A percentile compares a stretch with the other conserved stretches of the same genome.
phyloP scores from a whole-genome alignment of 2,329 filamentous ascomycete species.

The Teratosphaeria zuluensis region DNA sequence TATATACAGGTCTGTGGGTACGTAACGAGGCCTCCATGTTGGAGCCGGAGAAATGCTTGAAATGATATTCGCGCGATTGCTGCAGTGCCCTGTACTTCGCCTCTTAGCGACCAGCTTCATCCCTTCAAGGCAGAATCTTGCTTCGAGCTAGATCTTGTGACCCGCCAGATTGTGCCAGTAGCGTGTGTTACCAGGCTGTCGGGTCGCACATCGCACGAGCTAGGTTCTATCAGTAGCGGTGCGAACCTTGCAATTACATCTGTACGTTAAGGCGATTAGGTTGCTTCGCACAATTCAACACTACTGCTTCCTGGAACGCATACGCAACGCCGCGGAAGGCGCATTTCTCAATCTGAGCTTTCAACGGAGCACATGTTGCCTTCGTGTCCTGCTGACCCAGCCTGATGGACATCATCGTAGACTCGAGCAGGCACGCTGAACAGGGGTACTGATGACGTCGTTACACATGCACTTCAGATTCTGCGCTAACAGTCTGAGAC shows the following conservation, averaged over 20 bases:
- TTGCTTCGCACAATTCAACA: neutral
- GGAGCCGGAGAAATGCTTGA: neutral
- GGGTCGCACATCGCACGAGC: neutral
- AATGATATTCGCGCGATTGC: neutral
- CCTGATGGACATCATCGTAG: neutral
- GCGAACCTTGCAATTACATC: neutral
- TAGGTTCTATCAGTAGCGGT: neutral
- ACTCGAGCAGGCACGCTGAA: neutral
- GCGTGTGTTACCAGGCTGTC: neutral
- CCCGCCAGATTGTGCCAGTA: neutral
- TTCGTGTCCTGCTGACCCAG: neutral
- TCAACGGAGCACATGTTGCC: too few relatives aligned
- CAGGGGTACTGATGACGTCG: neutral
- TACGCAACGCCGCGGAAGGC: neutral
- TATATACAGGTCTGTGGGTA: too few relatives aligned
- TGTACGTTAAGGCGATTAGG: neutral
- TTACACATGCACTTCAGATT: neutral
- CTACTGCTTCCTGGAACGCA: neutral
- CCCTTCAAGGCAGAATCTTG: neutral
- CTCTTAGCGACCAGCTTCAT: neutral
- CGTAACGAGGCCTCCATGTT: neutral
- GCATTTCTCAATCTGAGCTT: neutral
- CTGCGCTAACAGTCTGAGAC: too few relatives aligned
- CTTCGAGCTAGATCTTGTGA: neutral
- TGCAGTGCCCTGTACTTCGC: neutral